Conservation (phyloP, 1,284 basidiomycete genomes). For the Meira miltonrushii region DNA sequence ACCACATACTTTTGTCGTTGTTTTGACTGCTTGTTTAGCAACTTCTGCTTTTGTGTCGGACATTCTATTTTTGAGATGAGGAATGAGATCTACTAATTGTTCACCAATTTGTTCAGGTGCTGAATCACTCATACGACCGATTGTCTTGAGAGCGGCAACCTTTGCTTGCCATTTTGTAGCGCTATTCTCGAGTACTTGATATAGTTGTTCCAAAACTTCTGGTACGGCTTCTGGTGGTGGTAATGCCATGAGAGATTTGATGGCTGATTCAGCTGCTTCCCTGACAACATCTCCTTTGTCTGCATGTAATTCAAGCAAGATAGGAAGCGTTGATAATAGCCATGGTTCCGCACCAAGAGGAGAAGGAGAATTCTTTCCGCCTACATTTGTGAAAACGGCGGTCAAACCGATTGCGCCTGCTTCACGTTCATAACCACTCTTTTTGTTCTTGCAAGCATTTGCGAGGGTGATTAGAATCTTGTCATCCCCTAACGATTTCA, state of each 20-base stretch:
- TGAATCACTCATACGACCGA: slow-evolving; percentile 63
- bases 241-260: slow-evolving; percentile 76
- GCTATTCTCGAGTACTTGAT: slow-evolving; percentile 65
- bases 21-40: slow-evolving; percentile 79
- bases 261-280: slow-evolving; percentile 71
- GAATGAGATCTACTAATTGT: slow-evolving; percentile 75
- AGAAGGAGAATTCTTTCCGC: slow-evolving; percentile 59
- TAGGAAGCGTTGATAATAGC: slow-evolving; percentile 67
- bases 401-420: slow-evolving; percentile 70
- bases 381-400: slow-evolving; percentile 51
- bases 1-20: slow-evolving; percentile 83
- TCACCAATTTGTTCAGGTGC: slow-evolving; percentile 77
- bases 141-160: slow-evolving; percentile 76
- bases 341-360: slow-evolving; percentile 68
- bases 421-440: slow-evolving; percentile 86
- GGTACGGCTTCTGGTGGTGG: slow-evolving; percentile 72
- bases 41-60: slow-evolving; percentile 97
- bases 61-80: slow-evolving; percentile 84
- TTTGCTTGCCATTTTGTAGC: slow-evolving; percentile 89
- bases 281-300: slow-evolving; percentile 94
- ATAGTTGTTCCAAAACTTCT: slow-evolving; percentile 66
- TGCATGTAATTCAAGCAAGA: slow-evolving; percentile 78
- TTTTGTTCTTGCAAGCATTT: slow-evolving; percentile 69
- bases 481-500: slow-evolving; percentile 50
- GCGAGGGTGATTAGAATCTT: slow-evolving; percentile 52